These are phyloP conservation scores for Gonapodya prolifera DNA, from an alignment of 192 early-diverging fungal genomes.

Conservation along the genomic window DNA sequence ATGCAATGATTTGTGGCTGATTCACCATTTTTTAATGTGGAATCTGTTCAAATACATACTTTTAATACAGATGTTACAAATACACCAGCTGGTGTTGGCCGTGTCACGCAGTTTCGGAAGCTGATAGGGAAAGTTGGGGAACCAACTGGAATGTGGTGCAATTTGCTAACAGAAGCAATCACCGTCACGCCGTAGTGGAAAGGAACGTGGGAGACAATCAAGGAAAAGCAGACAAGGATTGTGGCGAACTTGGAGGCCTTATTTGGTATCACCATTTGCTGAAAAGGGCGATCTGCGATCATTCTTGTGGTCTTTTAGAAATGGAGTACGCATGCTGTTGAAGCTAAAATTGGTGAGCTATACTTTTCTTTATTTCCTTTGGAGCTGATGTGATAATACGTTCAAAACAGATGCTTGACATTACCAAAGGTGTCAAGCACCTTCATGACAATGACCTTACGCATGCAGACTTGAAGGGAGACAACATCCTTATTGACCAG, in stretches of 20 bases:
- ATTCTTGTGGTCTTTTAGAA: neutral
- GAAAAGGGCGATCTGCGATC: neutral
- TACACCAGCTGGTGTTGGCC: too few relatives aligned
- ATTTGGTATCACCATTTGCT: neutral
- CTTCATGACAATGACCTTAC: neutral
- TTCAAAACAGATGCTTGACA: neutral
- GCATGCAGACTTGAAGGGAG: constrained; percentile 1
- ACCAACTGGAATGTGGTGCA: neutral
- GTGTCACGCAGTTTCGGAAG: too few relatives aligned
- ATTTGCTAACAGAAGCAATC: neutral
- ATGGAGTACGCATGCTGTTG: neutral
- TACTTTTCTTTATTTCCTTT: neutral
- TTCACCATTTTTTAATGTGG: too few relatives aligned
- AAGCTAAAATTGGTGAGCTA: neutral
- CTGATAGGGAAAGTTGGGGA: neutral
- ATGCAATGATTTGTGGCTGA: too few relatives aligned
- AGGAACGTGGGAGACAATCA: neutral
- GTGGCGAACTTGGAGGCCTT: too few relatives aligned
- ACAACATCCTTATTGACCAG: neutral
- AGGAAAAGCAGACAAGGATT: too few relatives aligned
- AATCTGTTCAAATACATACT: too few relatives aligned
- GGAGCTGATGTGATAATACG: too few relatives aligned
- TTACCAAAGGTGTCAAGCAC: neutral
- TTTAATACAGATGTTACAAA: too few relatives aligned
- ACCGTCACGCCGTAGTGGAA: neutral